Evolutionary conservation across 2,329 filamentous ascomycete genomes (phyloP), one percentile per base, ranked within the genome.

Genomic region (Aspergillus sp.): DNA sequence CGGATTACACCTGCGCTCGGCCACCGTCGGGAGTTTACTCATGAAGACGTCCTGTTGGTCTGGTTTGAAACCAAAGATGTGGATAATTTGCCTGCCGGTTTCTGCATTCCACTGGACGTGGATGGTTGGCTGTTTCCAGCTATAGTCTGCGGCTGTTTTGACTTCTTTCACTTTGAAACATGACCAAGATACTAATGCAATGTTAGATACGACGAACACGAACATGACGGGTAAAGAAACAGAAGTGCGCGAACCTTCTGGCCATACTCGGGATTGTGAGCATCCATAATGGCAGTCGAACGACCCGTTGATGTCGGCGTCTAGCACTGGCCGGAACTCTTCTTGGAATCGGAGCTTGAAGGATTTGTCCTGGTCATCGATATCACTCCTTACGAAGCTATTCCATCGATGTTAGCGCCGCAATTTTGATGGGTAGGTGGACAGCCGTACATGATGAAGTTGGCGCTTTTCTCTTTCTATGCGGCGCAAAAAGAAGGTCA

Each of bases 161-260:
- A 62, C 61, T 6, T 55, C 33, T 35, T 69, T 69, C 33, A 69
- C 55, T 47, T 69, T 69, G 59, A 64, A 69, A 11, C 65, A 64
- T 6, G 56, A 55, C 66, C 66, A 69, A 6, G 66, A 62, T 35
- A 59, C 66, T 69, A 40, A 43, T 19, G 19, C 23, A 44, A 15
- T 27, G 14, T 57, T 39, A 54, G 50, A 4, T 44, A 31, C 27
- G 27, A 11, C 12, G 44, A 31, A 12, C 4, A 21, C 11, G 9
- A 31, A 12, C 4, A 21, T 11, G 9, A 31, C 6, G 35, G 15
- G 15, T 1, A 3, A 19, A 23, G 19, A 23, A 7, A 35, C 12
- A 7, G 23, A 40, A 3, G 31, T 7, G 37, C 11, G 11, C 48
- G 21, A 8, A 46, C 52, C 44, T 39, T 25, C 21, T 39, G 54